These are phyloP conservation scores for Xylaria sp. DNA, from an alignment of 2,329 filamentous ascomycete genomes.

Conservation along the genomic window DNA sequence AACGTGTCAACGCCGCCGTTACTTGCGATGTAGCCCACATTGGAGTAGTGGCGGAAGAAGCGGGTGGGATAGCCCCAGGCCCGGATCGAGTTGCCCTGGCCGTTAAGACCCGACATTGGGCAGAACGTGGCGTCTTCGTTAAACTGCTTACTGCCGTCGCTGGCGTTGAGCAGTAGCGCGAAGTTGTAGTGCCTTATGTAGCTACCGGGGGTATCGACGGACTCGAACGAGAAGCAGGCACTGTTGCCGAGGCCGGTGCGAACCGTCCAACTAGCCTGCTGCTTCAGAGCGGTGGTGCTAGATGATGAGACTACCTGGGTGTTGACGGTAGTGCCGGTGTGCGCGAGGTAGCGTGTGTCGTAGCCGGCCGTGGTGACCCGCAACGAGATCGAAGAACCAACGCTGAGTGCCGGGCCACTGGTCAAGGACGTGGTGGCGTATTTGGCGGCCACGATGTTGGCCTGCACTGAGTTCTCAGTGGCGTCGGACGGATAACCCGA, in stretches of 20 bases:
- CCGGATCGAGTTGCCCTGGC: slow-evolving; percentile 62
- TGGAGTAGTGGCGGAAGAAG: slow-evolving; percentile 66
- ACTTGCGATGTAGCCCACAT: slow-evolving; percentile 47
- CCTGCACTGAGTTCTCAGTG: slow-evolving; percentile 68
- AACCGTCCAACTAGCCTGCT: slow-evolving; percentile 65
- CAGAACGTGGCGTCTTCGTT: slow-evolving; percentile 73
- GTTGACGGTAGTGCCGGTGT: slow-evolving; percentile 62
- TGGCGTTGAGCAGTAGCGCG: slow-evolving; percentile 59
- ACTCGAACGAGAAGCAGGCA: slow-evolving; percentile 71
- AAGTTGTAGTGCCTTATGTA: slow-evolving; percentile 69
- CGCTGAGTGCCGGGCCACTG: slow-evolving; percentile 59
- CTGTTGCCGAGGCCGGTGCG: slow-evolving; percentile 66
- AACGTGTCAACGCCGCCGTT: slow-evolving; percentile 57
- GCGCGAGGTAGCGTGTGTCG: slow-evolving; percentile 65
- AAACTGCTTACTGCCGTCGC: slow-evolving; percentile 68
- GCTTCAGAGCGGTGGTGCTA: slow-evolving; percentile 61
- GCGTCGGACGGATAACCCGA: slow-evolving; percentile 69
- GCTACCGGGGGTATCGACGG: slow-evolving; percentile 66
- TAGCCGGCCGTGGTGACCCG: slow-evolving; percentile 66
- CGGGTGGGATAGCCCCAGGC: slow-evolving; percentile 71
- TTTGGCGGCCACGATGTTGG: slow-evolving; percentile 68
- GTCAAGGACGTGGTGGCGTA: slow-evolving; percentile 62
- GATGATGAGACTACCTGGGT: slow-evolving; percentile 66
- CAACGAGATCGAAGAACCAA: slow-evolving; percentile 64
- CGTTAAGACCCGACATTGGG: slow-evolving; percentile 62